phyloP scores from a whole-genome alignment of 768 basidiomycete genomes.

The Mycena filopes region DNA sequence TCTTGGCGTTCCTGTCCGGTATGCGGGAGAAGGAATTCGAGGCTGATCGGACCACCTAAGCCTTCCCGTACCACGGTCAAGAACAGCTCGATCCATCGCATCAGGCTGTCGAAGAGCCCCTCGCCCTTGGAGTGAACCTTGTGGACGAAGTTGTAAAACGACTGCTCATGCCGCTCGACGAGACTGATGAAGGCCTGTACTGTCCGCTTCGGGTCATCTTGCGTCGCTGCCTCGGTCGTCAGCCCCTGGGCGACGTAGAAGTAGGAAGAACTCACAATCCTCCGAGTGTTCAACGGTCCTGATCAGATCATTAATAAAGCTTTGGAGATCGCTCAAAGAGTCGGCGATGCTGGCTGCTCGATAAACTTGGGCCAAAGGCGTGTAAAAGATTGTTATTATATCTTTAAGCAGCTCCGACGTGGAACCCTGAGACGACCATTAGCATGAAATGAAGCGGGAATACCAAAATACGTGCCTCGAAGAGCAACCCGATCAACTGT shows the following conservation, averaged over 20 bases:
- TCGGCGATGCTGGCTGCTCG: constrained; percentile 97
- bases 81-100: constrained; percentile 98
- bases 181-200: constrained; percentile 95
- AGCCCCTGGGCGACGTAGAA: not conserved
- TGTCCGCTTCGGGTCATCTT: constrained; percentile 84
- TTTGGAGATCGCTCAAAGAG: constrained; percentile 90
- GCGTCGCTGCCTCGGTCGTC: constrained; percentile 64
- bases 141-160: constrained; percentile 97
- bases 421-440: constrained; percentile 70
- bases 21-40: constrained; percentile 92
- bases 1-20: constrained; percentile 77
- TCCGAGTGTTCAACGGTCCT: constrained; percentile 93
- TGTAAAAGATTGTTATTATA: constrained; percentile 98
- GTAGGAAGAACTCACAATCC: constrained; percentile 68
- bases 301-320: constrained; percentile 94
- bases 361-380: constrained; percentile 96
- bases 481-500: constrained; percentile 91
- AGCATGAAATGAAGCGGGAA: not conserved
- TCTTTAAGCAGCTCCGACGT: constrained; percentile 97
- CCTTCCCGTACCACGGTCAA: constrained; percentile 92
- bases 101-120: constrained; percentile 91
- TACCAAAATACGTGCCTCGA: constrained; percentile 73
- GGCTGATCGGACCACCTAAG: constrained; percentile 75
- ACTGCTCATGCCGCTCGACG: constrained; percentile 92
- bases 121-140: constrained; percentile 98